Conservation (phyloP, 106 monocot genomes). For the Acanthochlamys bracteata region DNA sequence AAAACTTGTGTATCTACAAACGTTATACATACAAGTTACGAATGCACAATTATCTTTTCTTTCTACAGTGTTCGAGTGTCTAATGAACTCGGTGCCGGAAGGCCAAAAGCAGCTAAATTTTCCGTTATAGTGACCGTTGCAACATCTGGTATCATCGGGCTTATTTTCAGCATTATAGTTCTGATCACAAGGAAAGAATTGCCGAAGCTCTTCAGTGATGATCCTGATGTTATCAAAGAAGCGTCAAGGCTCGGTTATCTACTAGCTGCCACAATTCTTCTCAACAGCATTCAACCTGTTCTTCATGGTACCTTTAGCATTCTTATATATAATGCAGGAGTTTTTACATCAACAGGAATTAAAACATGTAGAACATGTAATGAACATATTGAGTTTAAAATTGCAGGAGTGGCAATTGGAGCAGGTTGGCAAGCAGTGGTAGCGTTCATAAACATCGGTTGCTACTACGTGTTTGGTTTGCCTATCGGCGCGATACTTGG, state of each 20-base stretch:
- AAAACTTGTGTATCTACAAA: too few relatives aligned
- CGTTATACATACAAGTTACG: too few relatives aligned
- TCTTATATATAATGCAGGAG: background rate
- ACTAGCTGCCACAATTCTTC: conserved; percentile 45
- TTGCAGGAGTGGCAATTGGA: conserved; percentile 72
- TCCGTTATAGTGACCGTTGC: conserved; percentile 28
- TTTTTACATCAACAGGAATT: background rate
- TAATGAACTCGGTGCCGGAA: conserved; percentile 69
- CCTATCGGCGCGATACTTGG: conserved; percentile 66
- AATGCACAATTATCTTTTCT: background rate
- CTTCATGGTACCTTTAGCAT: conserved; percentile 41
- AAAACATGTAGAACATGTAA: background rate
- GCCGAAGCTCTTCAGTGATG: conserved; percentile 53
- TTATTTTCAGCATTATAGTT: conserved; percentile 22
- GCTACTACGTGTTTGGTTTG: conserved; percentile 69
- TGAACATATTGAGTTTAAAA: background rate
- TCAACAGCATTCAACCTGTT: conserved; percentile 83
- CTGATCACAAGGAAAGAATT: conserved; percentile 29
- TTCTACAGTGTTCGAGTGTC: conserved; percentile 64
- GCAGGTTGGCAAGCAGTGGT: conserved; percentile 76
- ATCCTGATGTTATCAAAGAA: conserved; percentile 44
- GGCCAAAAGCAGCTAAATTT: conserved; percentile 58
- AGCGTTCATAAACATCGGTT: conserved; percentile 61
- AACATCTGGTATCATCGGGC: conserved; percentile 42
- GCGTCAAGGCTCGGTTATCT: conserved; percentile 65